phyloP scores from a whole-genome alignment of 2,329 filamentous ascomycete genomes.

The Podosphaera aphanis region DNA sequence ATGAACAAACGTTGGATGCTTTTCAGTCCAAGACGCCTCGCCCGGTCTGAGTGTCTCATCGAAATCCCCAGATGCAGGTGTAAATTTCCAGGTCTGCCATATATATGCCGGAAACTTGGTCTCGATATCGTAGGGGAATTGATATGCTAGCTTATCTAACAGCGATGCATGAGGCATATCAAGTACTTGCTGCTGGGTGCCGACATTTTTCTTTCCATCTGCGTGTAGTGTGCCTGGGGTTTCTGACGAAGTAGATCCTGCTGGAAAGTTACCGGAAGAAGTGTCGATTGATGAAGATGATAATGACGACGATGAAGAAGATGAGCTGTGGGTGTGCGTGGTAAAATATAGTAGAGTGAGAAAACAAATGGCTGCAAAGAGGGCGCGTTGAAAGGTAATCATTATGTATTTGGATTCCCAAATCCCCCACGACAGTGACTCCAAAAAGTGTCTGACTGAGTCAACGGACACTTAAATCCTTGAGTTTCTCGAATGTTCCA shows the following conservation, averaged over 20 bases:
- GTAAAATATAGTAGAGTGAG: conserved; percentile 48
- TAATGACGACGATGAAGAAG: too few species aligned
- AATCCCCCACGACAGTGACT: too few species aligned
- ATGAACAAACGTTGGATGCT: conserved; percentile 80
- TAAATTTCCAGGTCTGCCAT: conserved; percentile 97
- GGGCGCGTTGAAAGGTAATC: conserved; percentile 56
- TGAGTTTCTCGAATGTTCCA: too few species aligned
- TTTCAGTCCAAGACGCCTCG: conserved; percentile 71
- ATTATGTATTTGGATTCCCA: conserved; percentile 27
- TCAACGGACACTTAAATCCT: too few species aligned
- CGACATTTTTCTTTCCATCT: conserved; percentile 4
- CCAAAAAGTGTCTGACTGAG: too few species aligned
- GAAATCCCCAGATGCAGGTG: conserved; percentile 56
- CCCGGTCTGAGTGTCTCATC: conserved; percentile 49
- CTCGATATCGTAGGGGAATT: conserved; percentile 80
- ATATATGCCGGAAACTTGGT: conserved; percentile 88
- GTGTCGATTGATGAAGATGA: conserved; percentile 6
- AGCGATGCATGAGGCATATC: conserved; percentile 52
- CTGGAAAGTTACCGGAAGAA: conserved; percentile 2
- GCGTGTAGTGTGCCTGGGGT: neutral
- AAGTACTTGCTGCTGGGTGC: conserved; percentile 9
- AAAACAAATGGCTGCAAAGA: conserved; percentile 46
- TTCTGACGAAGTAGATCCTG: conserved; percentile 1
- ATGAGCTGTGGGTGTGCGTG: conserved; percentile 34
- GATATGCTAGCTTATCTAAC: conserved; percentile 65